These are phyloP conservation scores for Amylocystis lapponica DNA, from an alignment of 768 basidiomycete genomes.

Conservation along the genomic window DNA sequence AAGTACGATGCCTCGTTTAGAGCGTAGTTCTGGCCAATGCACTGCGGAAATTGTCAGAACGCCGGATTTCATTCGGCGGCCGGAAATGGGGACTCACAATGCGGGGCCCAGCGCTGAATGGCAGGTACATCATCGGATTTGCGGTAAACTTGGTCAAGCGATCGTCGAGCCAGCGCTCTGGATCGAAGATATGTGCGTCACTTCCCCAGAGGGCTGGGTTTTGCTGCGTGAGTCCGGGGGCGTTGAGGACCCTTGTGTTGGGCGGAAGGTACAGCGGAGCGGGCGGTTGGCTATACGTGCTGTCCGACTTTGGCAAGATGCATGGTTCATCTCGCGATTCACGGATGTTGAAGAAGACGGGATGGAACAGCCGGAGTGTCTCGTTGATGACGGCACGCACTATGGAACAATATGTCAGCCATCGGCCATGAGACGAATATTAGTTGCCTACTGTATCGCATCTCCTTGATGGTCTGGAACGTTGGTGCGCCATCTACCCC, in stretches of 20 bases:
- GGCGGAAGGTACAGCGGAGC: constrained; percentile 55
- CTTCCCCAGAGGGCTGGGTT: constrained; percentile 65
- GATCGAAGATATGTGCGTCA: constrained; percentile 74
- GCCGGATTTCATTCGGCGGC: neutral
- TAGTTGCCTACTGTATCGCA: constrained; percentile 57
- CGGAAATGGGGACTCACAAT: constrained; percentile 35
- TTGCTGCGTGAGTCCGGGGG: constrained; percentile 61
- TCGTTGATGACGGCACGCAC: constrained; percentile 75
- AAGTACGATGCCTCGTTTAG: constrained; percentile 75
- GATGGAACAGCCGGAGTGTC: constrained; percentile 26
- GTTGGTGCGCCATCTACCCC: constrained; percentile 44
- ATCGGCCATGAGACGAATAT: neutral
- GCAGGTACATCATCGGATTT: constrained; percentile 65
- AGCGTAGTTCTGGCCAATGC: constrained; percentile 69
- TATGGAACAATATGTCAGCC: constrained; percentile 22
- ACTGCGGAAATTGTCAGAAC: constrained; percentile 32
- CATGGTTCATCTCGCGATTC: constrained; percentile 46
- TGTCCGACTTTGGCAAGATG: constrained; percentile 47
- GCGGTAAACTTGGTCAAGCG: constrained; percentile 44
- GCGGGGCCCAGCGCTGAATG: constrained; percentile 69
- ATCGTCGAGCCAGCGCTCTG: constrained; percentile 69
- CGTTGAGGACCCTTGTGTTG: constrained; percentile 50
- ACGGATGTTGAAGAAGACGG: constrained; percentile 68
- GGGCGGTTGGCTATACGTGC: constrained; percentile 32
- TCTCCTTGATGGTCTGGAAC: constrained; percentile 48